A percentile compares a stretch with the other conserved stretches of the same genome.
Conservation (phyloP, 768 basidiomycete species). For the Stropharia rugosoannulata region DNA sequence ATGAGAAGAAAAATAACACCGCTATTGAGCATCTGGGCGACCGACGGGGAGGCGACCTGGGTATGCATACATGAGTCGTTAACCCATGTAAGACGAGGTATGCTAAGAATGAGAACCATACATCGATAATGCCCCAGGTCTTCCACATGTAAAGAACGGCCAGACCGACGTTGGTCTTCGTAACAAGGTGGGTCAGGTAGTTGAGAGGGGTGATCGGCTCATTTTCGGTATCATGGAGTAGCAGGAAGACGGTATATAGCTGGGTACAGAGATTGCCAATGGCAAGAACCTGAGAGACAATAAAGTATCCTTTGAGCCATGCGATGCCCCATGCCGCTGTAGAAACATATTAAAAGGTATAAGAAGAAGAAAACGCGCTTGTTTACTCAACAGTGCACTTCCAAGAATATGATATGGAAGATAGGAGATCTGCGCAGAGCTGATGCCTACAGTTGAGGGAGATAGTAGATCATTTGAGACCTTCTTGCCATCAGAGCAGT, state of each 20-base stretch:
- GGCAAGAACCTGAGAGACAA: constrained; percentile 17
- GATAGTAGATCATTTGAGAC: not conserved
- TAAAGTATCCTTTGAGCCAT: constrained; percentile 16
- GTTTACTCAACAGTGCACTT: constrained; percentile 21
- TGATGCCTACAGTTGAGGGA: constrained; percentile 3
- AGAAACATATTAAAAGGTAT: not conserved
- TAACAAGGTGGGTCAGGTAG: constrained; percentile 36
- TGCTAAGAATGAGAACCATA: constrained; percentile 14
- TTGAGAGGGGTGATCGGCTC: constrained; percentile 24
- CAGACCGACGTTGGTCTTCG: constrained; percentile 40
- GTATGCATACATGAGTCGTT: constrained; percentile 9
- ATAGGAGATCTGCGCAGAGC: constrained; percentile 20
- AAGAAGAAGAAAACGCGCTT: not conserved
- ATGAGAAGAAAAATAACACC: constrained; percentile 28
- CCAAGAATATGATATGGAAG: constrained; percentile 20
- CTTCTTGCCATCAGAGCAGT: not conserved
- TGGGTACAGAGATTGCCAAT: constrained; percentile 32
- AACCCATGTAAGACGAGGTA: not conserved
- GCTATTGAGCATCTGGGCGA: constrained; percentile 23
- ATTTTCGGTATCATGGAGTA: constrained; percentile 23
- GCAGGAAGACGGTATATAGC: constrained; percentile 32
- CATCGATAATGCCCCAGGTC: constrained; percentile 28
- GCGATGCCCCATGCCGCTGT: constrained; percentile 28
- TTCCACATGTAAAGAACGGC: constrained; percentile 32
- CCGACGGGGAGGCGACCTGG: constrained; percentile 16